Base-by-base conservation (phyloP, 129 eudicot species). In the Oenanthe sinensis region DNA sequence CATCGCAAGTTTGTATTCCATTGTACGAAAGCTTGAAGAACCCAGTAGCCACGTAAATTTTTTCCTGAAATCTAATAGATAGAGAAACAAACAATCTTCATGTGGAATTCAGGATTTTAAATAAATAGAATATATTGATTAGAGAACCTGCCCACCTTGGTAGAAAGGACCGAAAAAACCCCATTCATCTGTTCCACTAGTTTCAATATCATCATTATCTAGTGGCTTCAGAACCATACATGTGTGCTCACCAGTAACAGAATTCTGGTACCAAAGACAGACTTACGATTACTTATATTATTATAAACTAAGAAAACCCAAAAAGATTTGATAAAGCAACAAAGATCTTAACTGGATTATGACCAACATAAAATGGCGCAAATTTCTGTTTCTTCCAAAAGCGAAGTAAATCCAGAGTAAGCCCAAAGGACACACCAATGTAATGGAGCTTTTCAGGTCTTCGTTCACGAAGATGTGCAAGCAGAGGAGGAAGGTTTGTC, bases 1-100 rank as follows among this genome's bases (percentile, higher is more conserved):
- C 97, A 92, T 87, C 26, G 99, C 99, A 80, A 96, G 99, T 86
- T 96, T 89, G 88, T 89, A 90, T 30, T 92, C 93, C 97, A 96
- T 96, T 54, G 89, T 42, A 70, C 87, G 87, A 78, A 90, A 96
- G 77, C 84, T 84, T 63, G 82, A 79, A 75, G 83, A 78, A 49
- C 86, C 84, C 74, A 96, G 73, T 71, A 79, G 85, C 74, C 85
- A 74, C 7, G 80, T 75, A 84, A 92, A 96, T 37, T 85, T 85
- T 80, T 81, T 52, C 90, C 88, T 89, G 87, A 92, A 96, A 75
- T 82, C 98, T 93, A 82, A 74, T 5, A 74, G 71, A 74, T 20
- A 63, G 47, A 46, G 71, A 79, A 42, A 44, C 70, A 75, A 83
- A 63, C 12, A 81, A 81, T 15, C 45, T 50, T 52, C 36, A 73